A percentile compares a stretch with the other conserved stretches of the same genome.
Conservation (phyloP, 371 early-diverging fungal genomes). For the Saksenaea oblongispora region DNA sequence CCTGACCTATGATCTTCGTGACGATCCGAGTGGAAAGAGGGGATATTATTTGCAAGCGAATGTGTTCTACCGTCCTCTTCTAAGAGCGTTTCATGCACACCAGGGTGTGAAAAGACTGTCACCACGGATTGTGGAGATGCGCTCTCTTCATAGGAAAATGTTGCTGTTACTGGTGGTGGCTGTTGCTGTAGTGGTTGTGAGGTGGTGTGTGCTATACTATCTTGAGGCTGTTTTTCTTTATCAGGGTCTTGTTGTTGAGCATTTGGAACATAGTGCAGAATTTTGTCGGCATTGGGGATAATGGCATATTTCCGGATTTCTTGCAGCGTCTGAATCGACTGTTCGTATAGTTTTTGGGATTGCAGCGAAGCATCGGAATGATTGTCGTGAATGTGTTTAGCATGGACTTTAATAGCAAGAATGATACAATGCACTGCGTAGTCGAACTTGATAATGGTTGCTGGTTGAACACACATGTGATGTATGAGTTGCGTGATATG, state of each 20-base stretch:
- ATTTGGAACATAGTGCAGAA: constrained; percentile 25
- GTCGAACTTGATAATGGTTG: constrained; percentile 34
- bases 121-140: neutral
- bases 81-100: neutral
- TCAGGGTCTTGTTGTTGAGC: neutral
- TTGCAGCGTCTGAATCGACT: constrained; percentile 30
- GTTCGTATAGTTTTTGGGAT: constrained; percentile 37
- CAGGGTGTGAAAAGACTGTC: neutral
- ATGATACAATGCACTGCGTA: constrained; percentile 24
- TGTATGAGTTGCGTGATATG: constrained; percentile 38
- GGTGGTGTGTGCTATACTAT: neutral
- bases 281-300: constrained; percentile 39
- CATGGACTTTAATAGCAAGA: constrained; percentile 32
- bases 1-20: neutral
- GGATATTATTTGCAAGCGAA: neutral
- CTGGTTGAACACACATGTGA: constrained; percentile 26
- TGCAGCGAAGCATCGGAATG: constrained; percentile 29
- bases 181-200: neutral
- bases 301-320: constrained; percentile 25
- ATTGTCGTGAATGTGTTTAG: constrained; percentile 21
- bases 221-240: neutral
- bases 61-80: neutral
- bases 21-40: neutral
- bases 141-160: neutral
- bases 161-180: neutral